A percentile compares a stretch with the other conserved stretches of the same genome.
phyloP scores from a whole-genome alignment of 306 rosid species.

The Rosa multiflora region DNA sequence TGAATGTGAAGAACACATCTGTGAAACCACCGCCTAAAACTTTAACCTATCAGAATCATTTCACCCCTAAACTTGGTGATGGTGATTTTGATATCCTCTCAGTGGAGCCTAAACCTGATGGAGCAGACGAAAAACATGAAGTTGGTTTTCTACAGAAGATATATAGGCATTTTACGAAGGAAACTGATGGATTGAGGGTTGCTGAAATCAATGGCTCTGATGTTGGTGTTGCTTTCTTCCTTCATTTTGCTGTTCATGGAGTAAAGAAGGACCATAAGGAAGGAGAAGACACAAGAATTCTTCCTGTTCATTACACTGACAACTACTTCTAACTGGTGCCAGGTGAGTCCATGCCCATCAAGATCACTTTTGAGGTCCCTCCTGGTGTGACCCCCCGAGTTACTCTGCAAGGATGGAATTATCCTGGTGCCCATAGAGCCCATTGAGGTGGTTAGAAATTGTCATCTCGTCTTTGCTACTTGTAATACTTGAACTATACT shows the following conservation, averaged over 20 bases:
- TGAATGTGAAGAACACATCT: constrained; percentile 67
- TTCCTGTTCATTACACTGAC: constrained; percentile 88
- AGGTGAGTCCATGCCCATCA: constrained; percentile 63
- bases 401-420: constrained; percentile 71
- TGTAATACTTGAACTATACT: neutral
- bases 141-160: constrained; percentile 49
- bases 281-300: constrained; percentile 85
- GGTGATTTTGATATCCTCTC: constrained; percentile 32
- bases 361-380: constrained; percentile 68
- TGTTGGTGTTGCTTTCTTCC: constrained; percentile 84
- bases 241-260: constrained; percentile 74
- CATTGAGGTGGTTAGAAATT: constrained; percentile 20
- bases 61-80: constrained; percentile 31
- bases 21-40: constrained; percentile 37
- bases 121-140: constrained; percentile 33
- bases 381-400: constrained; percentile 68
- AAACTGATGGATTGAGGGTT: constrained; percentile 39
- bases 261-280: constrained; percentile 43
- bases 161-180: constrained; percentile 38
- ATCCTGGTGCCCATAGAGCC: constrained; percentile 34
- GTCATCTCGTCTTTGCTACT: neutral
- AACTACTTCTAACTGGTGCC: constrained; percentile 89
- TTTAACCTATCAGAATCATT: constrained; percentile 38
- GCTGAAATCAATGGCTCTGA: constrained; percentile 56
- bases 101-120: constrained; percentile 22